Evolutionary conservation across 108 stramenopile genomes (phyloP), one percentile per base, ranked within the genome.

Genomic region (Cyclostephanos tholiformis): DNA sequence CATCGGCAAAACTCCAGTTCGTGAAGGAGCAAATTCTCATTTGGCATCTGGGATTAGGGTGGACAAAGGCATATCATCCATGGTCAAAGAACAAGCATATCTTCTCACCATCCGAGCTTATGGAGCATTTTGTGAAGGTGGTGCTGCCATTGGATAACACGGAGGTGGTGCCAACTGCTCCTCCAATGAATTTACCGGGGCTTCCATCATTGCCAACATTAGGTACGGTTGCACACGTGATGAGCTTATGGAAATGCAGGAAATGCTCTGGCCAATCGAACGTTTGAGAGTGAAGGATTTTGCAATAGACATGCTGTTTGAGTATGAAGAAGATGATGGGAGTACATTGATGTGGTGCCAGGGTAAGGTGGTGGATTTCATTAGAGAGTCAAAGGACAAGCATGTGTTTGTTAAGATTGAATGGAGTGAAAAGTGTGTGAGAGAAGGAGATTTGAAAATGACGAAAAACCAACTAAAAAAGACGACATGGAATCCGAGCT

Each of bases 351-450:
- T 53, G 52, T 25, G 52, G 23, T 25, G 52, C 52, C 23, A 22
- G 23, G 23, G 20, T 25, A 53, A 39, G 41, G 56, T 57, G 17
- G 56, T 38, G 39, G 41, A 41, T 41, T 69, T 49, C 2, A 50
- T 51, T 9, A 25, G 46, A 6, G 46, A 61, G n/a, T 74, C 30
- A 2, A 73, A 61, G 53, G 61, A 86, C 41, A 41, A 41, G 41
- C 41, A 41, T 41, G 41, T 41, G 32, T 50, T 41, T 86, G n/a
- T 0, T n/a, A n/a, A n/a, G n/a, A n/a, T n/a, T n/a, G n/a, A n/a
- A n/a, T n/a, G n/a, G n/a, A n/a, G n/a, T n/a, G n/a, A n/a, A n/a
- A n/a, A n/a, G n/a, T n/a, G n/a, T n/a, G n/a, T n/a, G n/a, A n/a
- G n/a, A n/a, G n/a, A n/a, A n/a, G n/a, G n/a, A n/a, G n/a, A n/a